phyloP scores from a whole-genome alignment of 257 asterid genomes.

The Solanum pinnatisectum region DNA sequence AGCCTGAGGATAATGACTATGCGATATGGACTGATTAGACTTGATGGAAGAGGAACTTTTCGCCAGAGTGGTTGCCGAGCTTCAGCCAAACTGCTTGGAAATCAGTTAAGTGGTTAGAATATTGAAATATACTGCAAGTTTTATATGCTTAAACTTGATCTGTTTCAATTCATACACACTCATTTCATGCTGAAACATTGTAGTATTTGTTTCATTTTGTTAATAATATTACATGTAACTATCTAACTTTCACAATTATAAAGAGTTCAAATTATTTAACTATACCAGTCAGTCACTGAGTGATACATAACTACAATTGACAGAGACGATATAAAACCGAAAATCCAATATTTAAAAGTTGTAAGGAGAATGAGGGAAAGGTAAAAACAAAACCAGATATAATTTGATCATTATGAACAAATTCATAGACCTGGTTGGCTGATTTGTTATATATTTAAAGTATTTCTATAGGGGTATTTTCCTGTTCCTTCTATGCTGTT shows the following conservation, averaged over 20 bases:
- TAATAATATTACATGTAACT: neutral
- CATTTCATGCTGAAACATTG: neutral
- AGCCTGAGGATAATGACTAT: constrained; percentile 65
- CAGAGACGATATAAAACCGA: neutral
- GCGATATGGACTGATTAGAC: constrained; percentile 70
- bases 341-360: neutral
- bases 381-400: neutral
- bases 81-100: constrained; percentile 53
- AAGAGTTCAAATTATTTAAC: neutral
- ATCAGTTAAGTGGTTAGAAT: neutral
- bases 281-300: neutral
- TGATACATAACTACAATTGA: neutral
- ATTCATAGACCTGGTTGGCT: neutral
- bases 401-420: neutral
- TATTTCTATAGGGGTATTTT: neutral
- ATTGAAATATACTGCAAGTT: neutral
- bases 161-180: neutral
- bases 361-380: neutral
- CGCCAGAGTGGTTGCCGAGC: constrained; percentile 86
- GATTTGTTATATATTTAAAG: neutral
- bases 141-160: neutral
- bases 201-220: neutral
- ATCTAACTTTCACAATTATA: neutral
- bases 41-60: constrained; percentile 66
- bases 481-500: neutral